A percentile compares a stretch with the other conserved stretches of the same genome.
Evolutionary conservation across 192 early-diverging fungal genomes (phyloP).

Genomic region (Rhizoclosmatium globosum): DNA sequence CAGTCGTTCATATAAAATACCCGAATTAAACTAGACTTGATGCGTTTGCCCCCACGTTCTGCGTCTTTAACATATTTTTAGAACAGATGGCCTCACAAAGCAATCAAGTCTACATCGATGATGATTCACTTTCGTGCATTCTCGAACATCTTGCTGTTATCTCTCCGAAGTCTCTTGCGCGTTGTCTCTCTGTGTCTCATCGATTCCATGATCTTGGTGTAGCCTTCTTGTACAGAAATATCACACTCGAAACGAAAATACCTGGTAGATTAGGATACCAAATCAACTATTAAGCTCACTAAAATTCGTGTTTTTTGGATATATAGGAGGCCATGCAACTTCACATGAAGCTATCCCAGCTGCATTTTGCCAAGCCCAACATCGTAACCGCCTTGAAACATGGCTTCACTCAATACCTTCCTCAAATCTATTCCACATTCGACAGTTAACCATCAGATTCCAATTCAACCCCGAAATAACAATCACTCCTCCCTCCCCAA

Average conservation of each 20-base stretch:
- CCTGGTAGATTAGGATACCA: neutral
- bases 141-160: neutral
- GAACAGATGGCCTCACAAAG: too few species aligned
- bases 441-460: neutral
- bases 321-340: neutral
- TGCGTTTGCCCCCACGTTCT: too few species aligned
- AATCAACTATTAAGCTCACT: neutral
- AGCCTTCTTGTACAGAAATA: neutral
- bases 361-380: neutral
- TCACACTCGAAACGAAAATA: neutral
- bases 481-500: neutral
- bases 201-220: neutral
- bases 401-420: neutral
- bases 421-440: neutral
- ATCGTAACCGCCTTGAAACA: neutral
- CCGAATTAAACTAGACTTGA: too few species aligned
- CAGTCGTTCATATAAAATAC: too few species aligned
- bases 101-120: neutral
- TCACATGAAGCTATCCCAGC: neutral
- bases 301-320: neutral
- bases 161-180: neutral
- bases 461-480: neutral
- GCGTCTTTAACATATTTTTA: too few species aligned
- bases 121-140: neutral
- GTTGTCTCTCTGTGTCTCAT: neutral